Conservation (phyloP, 495 filamentous ascomycete species). For the Daldinia loculata region DNA sequence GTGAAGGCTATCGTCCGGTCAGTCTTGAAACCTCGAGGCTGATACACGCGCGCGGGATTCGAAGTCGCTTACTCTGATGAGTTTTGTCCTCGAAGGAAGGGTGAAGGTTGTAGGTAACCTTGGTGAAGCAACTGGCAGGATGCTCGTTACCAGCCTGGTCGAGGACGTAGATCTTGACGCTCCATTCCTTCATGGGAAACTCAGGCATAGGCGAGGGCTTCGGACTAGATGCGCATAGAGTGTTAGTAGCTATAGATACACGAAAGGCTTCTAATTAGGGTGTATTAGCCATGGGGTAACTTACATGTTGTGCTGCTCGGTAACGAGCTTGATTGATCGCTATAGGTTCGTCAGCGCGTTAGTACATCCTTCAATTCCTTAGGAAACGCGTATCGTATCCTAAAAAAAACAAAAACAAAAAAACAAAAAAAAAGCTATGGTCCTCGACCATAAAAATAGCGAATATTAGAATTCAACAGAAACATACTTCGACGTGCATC, state of each 20-base stretch:
- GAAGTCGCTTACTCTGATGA: conserved; percentile 74
- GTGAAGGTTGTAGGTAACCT: conserved; percentile 89
- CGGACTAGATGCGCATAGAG: conserved; percentile 53
- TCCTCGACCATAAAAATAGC: neutral
- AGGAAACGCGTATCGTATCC: neutral
- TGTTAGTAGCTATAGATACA: conserved; percentile 27
- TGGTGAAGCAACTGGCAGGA: conserved; percentile 85
- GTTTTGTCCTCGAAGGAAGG: conserved; percentile 84
- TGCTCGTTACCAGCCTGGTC: conserved; percentile 71
- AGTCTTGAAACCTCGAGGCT: neutral
- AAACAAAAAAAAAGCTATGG: too few species aligned
- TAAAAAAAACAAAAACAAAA: neutral
- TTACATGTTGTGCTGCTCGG: conserved; percentile 87
- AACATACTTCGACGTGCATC: conserved; percentile 43
- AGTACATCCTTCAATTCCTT: conserved; percentile 28
- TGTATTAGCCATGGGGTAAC: conserved; percentile 46
- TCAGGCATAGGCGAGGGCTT: conserved; percentile 82
- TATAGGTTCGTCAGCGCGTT: conserved; percentile 48
- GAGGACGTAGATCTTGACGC: conserved; percentile 69
- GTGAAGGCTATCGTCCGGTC: conserved; percentile 68
- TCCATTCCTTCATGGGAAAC: conserved; percentile 86
- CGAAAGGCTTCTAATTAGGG: neutral
- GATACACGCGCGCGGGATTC: neutral
- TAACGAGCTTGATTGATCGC: conserved; percentile 89
- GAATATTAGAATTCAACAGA: neutral